phyloP scores from a whole-genome alignment of 805 yeast genomes.

The Starmera pachycereana region DNA sequence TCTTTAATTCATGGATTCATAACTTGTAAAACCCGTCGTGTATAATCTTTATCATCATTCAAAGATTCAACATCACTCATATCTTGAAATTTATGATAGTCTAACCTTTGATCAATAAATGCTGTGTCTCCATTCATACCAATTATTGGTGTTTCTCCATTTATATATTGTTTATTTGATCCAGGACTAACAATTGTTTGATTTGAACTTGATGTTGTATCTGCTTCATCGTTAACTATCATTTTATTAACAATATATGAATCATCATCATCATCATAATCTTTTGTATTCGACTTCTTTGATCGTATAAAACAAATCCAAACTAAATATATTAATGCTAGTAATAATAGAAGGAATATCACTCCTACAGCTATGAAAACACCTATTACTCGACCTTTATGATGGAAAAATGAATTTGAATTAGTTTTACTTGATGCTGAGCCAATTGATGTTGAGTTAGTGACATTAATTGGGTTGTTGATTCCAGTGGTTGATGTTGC shows the following conservation, averaged over 20 bases:
- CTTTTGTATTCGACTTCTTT: constrained; percentile 12
- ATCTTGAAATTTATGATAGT: constrained; percentile 18
- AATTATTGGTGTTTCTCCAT: constrained; percentile 15
- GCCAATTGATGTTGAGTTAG: constrained; percentile 6
- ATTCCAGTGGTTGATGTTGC: constrained; percentile 6
- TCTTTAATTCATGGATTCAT: constrained; percentile 30
- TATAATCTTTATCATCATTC: constrained; percentile 39
- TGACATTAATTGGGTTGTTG: constrained; percentile 10
- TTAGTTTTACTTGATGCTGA: constrained; percentile 1
- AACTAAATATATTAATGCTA: constrained; percentile 31
- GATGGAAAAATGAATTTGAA: constrained; percentile 43
- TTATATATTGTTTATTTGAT: neutral
- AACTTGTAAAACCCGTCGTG: constrained; percentile 35
- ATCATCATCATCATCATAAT: constrained; percentile 14
- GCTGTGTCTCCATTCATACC: constrained; percentile 14
- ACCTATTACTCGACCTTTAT: constrained; percentile 76
- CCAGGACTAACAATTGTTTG: neutral
- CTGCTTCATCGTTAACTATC: neutral
- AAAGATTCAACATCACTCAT: constrained; percentile 22
- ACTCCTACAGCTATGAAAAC: constrained; percentile 75
- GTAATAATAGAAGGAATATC: constrained; percentile 35
- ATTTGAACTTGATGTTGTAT: neutral
- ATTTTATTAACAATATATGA: constrained; percentile 1
- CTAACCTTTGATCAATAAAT: constrained; percentile 31
- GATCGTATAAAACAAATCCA: constrained; percentile 3